phyloP scores from a whole-genome alignment of 2,329 filamentous ascomycete species.

The Graphiopsis chlorocephala region DNA sequence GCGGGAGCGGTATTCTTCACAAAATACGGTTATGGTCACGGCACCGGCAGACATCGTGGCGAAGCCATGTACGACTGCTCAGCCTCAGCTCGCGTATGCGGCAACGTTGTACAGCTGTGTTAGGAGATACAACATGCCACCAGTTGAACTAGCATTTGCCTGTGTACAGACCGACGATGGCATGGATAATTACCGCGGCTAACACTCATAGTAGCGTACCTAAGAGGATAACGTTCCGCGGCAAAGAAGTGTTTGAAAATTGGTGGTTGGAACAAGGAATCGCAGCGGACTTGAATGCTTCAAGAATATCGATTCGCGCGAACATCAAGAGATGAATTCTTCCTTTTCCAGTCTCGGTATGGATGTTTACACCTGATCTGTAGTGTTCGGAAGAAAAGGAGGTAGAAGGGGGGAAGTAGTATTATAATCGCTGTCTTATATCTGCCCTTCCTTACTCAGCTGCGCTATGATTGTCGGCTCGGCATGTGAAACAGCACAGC shows the following conservation, averaged over 20 bases:
- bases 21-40: neutral
- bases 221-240: neutral
- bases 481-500: constrained; percentile 3
- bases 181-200: neutral
- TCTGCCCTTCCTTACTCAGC: neutral
- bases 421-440: neutral
- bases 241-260: neutral
- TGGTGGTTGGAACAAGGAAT: neutral
- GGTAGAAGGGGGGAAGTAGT: neutral
- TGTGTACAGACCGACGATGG: neutral
- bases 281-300: neutral
- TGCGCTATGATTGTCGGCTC: neutral
- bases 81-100: neutral
- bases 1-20: neutral
- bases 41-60: neutral
- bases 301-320: neutral
- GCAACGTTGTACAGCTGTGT: neutral
- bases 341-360: neutral
- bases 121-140: neutral
- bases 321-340: neutral
- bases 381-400: neutral
- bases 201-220: neutral
- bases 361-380: neutral
- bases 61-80: neutral
- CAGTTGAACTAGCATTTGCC: no score